Conservation (phyloP, 768 basidiomycete genomes). For the Lentinus brumalis region DNA sequence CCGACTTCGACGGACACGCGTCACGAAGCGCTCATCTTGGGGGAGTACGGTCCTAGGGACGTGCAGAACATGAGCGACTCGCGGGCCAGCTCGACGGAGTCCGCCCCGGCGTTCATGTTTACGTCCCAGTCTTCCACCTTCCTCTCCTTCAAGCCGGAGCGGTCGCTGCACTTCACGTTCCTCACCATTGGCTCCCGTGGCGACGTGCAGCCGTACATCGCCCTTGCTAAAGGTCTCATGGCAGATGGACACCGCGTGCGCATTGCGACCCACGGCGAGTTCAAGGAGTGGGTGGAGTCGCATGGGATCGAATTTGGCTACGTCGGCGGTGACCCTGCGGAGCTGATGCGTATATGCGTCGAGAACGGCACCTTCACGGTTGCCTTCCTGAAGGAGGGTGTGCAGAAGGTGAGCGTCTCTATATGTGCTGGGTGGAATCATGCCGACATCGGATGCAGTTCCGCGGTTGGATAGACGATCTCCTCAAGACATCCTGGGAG, state of each 20-base stretch:
- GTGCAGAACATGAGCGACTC: slow-evolving; percentile 41
- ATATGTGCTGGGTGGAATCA: background rate
- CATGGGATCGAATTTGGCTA: slow-evolving; percentile 94
- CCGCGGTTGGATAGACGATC: slow-evolving; percentile 96
- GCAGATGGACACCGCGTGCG: slow-evolving; percentile 86
- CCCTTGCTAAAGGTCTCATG: slow-evolving; percentile 88
- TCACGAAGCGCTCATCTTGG: slow-evolving; percentile 76
- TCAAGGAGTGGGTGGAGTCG: slow-evolving; percentile 92
- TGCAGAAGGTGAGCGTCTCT: slow-evolving; percentile 65
- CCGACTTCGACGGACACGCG: slow-evolving; percentile 51
- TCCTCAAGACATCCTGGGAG: slow-evolving; percentile 93
- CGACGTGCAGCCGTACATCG: slow-evolving; percentile 98
- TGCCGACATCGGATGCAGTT: slow-evolving; percentile 53
- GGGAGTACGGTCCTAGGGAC: slow-evolving; percentile 72
- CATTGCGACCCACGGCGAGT: slow-evolving; percentile 96
- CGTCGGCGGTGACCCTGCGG: slow-evolving; percentile 97
- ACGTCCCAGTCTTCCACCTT: slow-evolving; percentile 95
- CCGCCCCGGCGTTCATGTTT: slow-evolving; percentile 92
- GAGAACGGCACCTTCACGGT: slow-evolving; percentile 99
- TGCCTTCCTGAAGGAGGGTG: slow-evolving; percentile 87
- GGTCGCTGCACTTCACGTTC: slow-evolving; percentile 87
- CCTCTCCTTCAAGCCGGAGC: slow-evolving; percentile 91
- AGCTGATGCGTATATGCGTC: slow-evolving; percentile 96
- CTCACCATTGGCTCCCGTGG: slow-evolving; percentile 95
- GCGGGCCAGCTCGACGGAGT: slow-evolving; percentile 52